These are phyloP conservation scores for Lotus japonicus DNA, from an alignment of 306 rosid genomes.

Conservation along the genomic window DNA sequence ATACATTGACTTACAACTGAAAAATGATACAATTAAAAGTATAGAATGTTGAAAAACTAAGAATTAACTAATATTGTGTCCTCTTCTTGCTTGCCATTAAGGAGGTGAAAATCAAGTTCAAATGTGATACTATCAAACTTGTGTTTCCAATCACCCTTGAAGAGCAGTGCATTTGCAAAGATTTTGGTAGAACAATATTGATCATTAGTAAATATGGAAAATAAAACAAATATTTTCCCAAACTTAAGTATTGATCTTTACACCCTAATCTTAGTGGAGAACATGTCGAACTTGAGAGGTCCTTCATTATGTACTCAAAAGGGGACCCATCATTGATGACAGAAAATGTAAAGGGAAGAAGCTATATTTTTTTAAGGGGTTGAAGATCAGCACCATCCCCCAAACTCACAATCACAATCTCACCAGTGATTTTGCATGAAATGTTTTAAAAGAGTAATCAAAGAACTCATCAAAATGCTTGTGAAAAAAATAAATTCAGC, in stretches of 20 bases:
- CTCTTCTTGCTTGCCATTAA: no score
- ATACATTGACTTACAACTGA: no score
- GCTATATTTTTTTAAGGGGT: not conserved
- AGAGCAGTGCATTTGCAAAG: slow-evolving; percentile 45
- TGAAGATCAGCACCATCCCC: slow-evolving; percentile 16
- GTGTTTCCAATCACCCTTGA: slow-evolving; percentile 70
- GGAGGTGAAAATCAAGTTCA: slow-evolving; percentile 59
- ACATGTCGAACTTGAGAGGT: not conserved
- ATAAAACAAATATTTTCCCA: no score
- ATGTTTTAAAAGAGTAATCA: not conserved
- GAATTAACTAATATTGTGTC: no score
- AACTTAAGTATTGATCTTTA: no score
- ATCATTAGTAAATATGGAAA: no score
- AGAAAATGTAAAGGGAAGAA: slow-evolving; percentile 19
- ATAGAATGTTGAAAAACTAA: no score
- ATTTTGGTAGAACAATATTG: no score
- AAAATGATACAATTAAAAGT: no score
- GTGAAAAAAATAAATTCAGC: slow-evolving; percentile 36
- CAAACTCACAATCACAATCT: slow-evolving; percentile 31
- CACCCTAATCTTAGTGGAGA: no score
- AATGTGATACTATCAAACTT: slow-evolving; percentile 54
- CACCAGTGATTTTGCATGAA: slow-evolving; percentile 22
- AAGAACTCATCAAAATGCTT: slow-evolving; percentile 6
- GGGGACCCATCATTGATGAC: slow-evolving; percentile 16
- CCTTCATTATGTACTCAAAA: slow-evolving; percentile 25